These are phyloP conservation scores for Saccharomycopsis phalli DNA, from an alignment of 1,139 yeast species.

Conservation along the genomic window DNA sequence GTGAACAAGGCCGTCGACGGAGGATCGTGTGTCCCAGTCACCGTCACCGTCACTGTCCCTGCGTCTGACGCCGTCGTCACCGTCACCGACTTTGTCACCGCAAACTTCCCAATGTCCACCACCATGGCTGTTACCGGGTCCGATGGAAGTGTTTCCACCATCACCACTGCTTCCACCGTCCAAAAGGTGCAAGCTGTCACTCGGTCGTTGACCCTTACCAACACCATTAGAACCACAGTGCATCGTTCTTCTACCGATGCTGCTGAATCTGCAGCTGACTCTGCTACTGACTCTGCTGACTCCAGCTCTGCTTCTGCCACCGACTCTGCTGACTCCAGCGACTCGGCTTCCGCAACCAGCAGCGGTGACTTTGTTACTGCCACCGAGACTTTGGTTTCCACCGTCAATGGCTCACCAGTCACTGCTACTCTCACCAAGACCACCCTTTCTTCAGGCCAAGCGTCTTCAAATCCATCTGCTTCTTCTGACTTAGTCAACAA, in stretches of 20 bases:
- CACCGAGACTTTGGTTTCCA: neutral
- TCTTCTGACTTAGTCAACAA: too few relatives aligned
- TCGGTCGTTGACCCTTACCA: too few relatives aligned
- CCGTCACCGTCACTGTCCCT: slow-evolving; percentile 5
- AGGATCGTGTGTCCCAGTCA: neutral
- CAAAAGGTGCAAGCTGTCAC: too few relatives aligned
- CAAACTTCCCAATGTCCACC: neutral
- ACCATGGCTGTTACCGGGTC: too few relatives aligned
- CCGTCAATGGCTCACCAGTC: slow-evolving; percentile 14
- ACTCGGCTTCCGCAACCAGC: slow-evolving; percentile 8
- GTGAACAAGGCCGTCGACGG: neutral
- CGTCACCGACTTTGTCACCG: neutral
- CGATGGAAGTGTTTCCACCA: too few relatives aligned
- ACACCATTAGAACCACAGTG: neutral
- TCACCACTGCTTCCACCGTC: too few relatives aligned
- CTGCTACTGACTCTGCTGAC: slow-evolving; percentile 4
- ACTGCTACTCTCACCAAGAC: slow-evolving; percentile 14
- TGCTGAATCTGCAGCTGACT: neutral
- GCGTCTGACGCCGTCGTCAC: slow-evolving; percentile 1
- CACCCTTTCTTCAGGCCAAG: too few relatives aligned
- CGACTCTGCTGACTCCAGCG: neutral
- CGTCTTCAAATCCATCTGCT: too few relatives aligned
- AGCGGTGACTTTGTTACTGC: slow-evolving; percentile 4
- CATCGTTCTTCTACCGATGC: neutral
- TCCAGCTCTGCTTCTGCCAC: neutral